These are phyloP conservation scores for Isochrysis galbana DNA, from an alignment of 78 protist species.

Conservation along the genomic window DNA sequence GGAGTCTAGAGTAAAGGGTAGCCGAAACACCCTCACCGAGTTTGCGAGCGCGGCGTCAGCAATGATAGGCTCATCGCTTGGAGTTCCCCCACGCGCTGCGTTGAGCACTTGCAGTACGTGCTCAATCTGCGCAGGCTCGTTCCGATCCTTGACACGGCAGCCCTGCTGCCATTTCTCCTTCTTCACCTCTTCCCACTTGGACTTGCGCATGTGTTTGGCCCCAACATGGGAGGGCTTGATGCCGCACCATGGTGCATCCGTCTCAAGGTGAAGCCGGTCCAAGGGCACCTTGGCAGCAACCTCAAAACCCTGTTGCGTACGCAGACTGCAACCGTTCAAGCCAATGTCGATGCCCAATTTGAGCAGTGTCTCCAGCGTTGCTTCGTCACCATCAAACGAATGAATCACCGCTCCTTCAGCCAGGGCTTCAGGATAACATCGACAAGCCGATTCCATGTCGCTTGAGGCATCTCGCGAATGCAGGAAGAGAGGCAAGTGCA, in stretches of 20 bases:
- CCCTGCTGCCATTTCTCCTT: not conserved
- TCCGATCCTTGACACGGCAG: conserved; percentile 5
- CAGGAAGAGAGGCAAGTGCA: conserved; percentile 49
- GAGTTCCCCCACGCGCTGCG: not conserved
- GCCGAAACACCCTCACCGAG: too few relatives aligned
- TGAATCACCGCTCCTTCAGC: too few relatives aligned
- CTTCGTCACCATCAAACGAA: too few relatives aligned
- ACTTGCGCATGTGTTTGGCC: not conserved
- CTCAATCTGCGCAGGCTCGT: conserved; percentile 33
- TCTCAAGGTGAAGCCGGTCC: conserved; percentile 40
- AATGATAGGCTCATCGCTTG: too few relatives aligned
- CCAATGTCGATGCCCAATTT: too few relatives aligned
- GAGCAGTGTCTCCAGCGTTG: too few relatives aligned
- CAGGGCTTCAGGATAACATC: too few relatives aligned
- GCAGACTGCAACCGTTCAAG: too few relatives aligned
- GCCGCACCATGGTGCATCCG: conserved; percentile 51
- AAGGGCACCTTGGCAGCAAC: conserved; percentile 33
- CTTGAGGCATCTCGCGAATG: conserved; percentile 18
- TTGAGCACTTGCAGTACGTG: conserved; percentile 25
- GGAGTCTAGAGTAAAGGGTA: too few relatives aligned
- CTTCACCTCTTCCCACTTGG: not conserved
- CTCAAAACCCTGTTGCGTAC: too few relatives aligned
- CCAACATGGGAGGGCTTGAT: conserved; percentile 24
- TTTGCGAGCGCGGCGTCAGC: too few relatives aligned
- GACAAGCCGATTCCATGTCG: too few relatives aligned